These are phyloP conservation scores for Amphicarpaea edgeworthii DNA, from an alignment of 306 rosid genomes.

Conservation along the genomic window DNA sequence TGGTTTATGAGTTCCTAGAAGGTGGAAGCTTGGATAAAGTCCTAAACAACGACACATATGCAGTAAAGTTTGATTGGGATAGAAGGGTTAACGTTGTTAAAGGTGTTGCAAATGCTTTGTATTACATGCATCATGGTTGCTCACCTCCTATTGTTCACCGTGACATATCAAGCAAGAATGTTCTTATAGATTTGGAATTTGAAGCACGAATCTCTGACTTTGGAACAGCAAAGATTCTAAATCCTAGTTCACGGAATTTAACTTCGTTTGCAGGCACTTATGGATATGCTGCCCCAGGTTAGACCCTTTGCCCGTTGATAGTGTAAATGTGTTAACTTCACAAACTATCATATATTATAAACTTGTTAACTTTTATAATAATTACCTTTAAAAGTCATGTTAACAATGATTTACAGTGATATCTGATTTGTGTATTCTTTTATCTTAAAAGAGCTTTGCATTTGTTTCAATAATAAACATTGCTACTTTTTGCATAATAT, in stretches of 20 bases:
- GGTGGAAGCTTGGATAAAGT: conserved; percentile 48
- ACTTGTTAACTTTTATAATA: too few relatives aligned
- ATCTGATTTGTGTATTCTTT: too few relatives aligned
- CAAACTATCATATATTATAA: too few relatives aligned
- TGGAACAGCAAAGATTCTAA: conserved; percentile 42
- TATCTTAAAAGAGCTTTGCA: background rate
- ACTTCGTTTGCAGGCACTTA: conserved; percentile 47
- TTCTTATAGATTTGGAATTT: conserved; percentile 42
- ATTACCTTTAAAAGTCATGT: too few relatives aligned
- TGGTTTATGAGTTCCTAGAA: conserved; percentile 46
- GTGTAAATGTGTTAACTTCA: too few relatives aligned
- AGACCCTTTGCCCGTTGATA: too few relatives aligned
- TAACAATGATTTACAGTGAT: too few relatives aligned
- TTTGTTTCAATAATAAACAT: background rate
- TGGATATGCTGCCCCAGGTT: conserved; percentile 52
- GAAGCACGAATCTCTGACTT: conserved; percentile 44
- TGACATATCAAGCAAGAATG: conserved; percentile 51
- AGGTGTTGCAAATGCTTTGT: conserved; percentile 47
- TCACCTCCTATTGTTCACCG: conserved; percentile 46
- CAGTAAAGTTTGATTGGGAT: conserved; percentile 43
- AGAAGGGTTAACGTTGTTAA: conserved; percentile 43
- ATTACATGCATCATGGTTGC: conserved; percentile 48
- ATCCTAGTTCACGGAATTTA: conserved; percentile 37
- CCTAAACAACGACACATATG: conserved; percentile 27
- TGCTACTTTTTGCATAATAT: background rate